Conservation (phyloP, 495 filamentous ascomycete species). For the Lepidopterella palustris region DNA sequence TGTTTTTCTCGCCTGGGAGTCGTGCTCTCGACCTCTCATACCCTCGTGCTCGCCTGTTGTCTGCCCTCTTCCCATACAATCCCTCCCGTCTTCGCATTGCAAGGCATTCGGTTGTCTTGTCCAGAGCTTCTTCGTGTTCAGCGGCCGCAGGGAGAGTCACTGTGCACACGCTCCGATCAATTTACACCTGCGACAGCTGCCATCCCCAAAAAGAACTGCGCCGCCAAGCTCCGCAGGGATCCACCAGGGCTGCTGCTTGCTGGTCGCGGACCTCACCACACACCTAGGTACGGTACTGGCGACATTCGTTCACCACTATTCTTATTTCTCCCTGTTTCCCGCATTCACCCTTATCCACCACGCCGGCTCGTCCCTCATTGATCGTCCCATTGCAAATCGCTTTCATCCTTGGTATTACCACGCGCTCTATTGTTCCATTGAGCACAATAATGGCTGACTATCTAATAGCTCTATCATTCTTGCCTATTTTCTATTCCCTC, state of each 20-base stretch:
- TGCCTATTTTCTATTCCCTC: not conserved
- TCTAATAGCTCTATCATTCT: not conserved
- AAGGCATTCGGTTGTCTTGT: too few species aligned
- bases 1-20: not conserved
- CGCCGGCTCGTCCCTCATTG: not conserved
- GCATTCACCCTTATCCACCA: not conserved
- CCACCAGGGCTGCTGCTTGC: conserved; percentile 1
- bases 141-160: not conserved
- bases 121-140: too few species aligned
- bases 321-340: not conserved
- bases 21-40: not conserved
- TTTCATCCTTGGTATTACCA: not conserved
- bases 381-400: not conserved
- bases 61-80: too few species aligned
- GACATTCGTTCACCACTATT: not conserved
- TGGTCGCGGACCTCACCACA: not conserved
- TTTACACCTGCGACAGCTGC: not conserved
- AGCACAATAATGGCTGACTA: not conserved
- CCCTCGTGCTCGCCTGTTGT: not conserved
- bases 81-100: too few species aligned
- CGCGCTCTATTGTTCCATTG: not conserved
- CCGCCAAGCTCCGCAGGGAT: conserved; percentile 7
- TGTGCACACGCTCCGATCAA: not conserved
- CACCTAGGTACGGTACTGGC: not conserved
- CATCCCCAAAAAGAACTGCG: not conserved